Conservation (phyloP, 495 filamentous ascomycete genomes). For the Penicillium waksmanii region DNA sequence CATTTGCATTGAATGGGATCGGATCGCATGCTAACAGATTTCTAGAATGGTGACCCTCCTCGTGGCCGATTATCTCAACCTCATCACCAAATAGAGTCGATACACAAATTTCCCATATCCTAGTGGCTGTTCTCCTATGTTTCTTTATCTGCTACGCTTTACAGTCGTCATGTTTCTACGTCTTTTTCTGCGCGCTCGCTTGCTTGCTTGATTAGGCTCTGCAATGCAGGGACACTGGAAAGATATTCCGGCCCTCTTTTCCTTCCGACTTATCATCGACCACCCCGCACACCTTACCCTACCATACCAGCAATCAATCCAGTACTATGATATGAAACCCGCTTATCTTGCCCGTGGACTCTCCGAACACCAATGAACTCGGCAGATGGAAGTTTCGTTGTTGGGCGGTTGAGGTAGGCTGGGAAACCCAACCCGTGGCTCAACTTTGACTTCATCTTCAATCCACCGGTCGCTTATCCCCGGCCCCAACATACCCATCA, state of each 20-base stretch:
- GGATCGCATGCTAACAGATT: background rate
- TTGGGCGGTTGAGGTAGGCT: background rate
- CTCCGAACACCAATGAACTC: background rate
- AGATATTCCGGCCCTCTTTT: background rate
- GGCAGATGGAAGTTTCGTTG: background rate
- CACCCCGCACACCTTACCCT: background rate
- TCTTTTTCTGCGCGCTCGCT: background rate
- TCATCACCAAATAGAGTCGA: conserved; percentile 62
- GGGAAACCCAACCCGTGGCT: background rate
- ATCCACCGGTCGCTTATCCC: conserved; percentile 4
- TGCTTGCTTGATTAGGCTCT: background rate
- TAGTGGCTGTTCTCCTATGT: background rate
- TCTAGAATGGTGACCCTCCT: conserved; percentile 88
- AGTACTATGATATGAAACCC: background rate
- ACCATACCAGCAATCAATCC: background rate
- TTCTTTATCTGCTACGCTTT: background rate
- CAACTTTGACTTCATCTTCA: conserved; percentile 1
- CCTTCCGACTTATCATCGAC: background rate
- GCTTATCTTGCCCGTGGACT: background rate
- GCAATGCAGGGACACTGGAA: conserved; percentile 1
- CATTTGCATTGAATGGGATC: background rate
- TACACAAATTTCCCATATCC: background rate
- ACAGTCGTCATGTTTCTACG: conserved; percentile 2
- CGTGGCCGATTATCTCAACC: conserved; percentile 87
- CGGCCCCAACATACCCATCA: background rate